Evolutionary conservation across 1,139 yeast species (phyloP).

Genomic region (Protomyces arabidopsidicola): DNA sequence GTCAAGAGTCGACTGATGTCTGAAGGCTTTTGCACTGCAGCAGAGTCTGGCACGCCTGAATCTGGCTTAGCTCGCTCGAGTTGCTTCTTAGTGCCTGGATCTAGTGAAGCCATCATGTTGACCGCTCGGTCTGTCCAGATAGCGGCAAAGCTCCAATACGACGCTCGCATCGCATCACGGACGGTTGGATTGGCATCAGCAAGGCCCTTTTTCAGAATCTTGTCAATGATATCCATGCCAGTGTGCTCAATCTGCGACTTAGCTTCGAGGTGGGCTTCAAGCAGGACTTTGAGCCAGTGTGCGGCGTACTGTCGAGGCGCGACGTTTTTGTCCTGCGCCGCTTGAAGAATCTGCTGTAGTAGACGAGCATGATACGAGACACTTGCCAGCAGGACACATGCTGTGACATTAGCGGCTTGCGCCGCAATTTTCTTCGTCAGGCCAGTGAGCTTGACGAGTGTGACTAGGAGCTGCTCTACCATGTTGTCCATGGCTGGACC

Average conservation of each 20-base stretch:
- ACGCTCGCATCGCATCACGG: conserved; percentile 65
- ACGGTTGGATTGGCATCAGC: conserved; percentile 78
- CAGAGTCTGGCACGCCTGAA: neutral
- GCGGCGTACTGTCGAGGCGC: conserved; percentile 68
- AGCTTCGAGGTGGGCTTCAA: conserved; percentile 46
- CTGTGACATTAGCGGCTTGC: conserved; percentile 62
- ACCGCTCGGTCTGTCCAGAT: conserved; percentile 47
- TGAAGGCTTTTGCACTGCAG: neutral
- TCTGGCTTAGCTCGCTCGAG: conserved; percentile 54
- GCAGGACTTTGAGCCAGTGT: conserved; percentile 60
- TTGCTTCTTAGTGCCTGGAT: conserved; percentile 50
- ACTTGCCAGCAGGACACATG: conserved; percentile 57
- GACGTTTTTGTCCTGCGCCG: conserved; percentile 62
- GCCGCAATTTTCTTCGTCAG: conserved; percentile 79
- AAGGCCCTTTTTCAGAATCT: conserved; percentile 56
- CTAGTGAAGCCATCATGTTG: conserved; percentile 44
- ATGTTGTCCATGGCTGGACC: conserved; percentile 53
- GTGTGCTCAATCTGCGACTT: conserved; percentile 42
- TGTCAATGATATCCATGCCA: conserved; percentile 49
- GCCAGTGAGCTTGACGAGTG: conserved; percentile 60
- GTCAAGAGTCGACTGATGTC: neutral
- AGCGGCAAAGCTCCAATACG: conserved; percentile 66
- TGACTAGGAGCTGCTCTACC: conserved; percentile 57
- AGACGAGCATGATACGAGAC: conserved; percentile 53
- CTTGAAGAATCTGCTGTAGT: conserved; percentile 50